Base-by-base conservation (phyloP, 2,329 filamentous ascomycete species). In the Monosporascus sp. region DNA sequence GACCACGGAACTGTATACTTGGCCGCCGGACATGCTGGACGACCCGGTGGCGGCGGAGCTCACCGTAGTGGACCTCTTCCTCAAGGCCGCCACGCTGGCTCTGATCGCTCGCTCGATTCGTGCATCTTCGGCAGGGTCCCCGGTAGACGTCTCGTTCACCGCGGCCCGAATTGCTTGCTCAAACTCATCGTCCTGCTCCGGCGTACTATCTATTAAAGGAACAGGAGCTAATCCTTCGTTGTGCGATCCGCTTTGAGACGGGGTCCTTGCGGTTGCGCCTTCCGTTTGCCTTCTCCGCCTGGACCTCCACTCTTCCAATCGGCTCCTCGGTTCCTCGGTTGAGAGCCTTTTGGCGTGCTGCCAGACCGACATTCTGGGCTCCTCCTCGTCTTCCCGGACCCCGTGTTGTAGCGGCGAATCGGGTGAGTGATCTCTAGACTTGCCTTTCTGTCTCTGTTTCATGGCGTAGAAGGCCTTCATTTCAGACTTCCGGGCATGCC, bases 71-170 rank as follows among this genome's bases (percentile, higher is more conserved):
- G 60, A 64, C 48, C 60, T 61, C 22, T 37, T 61, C 37, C 68
- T 72, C 57, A 80, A 71, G 37, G 88, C 84, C 15, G 72, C 74
- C 17, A 94, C 76, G 57, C 87, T 90, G 5, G 87, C 84, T 15
- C 88, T 78, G 49, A 95, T 87, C 1, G 89, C 89, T 20, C 82
- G 77, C 65, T 91, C 89, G 48, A 95, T 78, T 54, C 81, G 75
- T 22, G 78, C 78, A 63, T 94, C 90, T 67, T 94, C 87, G 20
- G 82, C 77, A 0, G 77, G 65, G 57, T 93, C 78, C 11, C 89
- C 89, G 1, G 74, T 78, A 0, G 88, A 91, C 0, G 88, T 91
- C 64, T 87, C 80, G 7, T 75, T 73, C 1, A 94, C 86, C 1
- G 87, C 88, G 11, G 76, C 76, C 51, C 78, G 79, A 54, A 94